Conservation (phyloP, 208 protist genomes). For the Trypanosoma melophagium region DNA sequence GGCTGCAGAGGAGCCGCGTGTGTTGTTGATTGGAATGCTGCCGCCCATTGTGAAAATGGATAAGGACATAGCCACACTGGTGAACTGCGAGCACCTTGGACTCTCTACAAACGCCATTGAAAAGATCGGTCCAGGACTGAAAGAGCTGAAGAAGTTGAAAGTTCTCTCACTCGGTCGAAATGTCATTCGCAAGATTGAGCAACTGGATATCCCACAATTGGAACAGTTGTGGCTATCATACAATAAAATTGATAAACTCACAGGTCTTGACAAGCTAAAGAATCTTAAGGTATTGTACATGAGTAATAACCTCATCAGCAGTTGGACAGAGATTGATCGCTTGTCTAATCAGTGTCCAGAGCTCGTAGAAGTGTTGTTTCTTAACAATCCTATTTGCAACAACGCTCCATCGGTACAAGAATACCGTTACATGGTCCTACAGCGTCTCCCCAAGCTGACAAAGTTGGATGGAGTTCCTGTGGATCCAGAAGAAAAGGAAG, state of each 20-base stretch:
- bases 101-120: constrained; percentile 95
- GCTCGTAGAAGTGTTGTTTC: constrained; percentile 90
- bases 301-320: constrained; percentile 95
- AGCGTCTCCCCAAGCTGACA: constrained; percentile 84
- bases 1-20: constrained; percentile 74
- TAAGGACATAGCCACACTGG: constrained; percentile 83
- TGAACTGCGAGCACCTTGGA: constrained; percentile 87
- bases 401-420: constrained; percentile 70
- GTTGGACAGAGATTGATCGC: constrained; percentile 93
- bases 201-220: constrained; percentile 92
- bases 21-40: constrained; percentile 87
- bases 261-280: constrained; percentile 92
- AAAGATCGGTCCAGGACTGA: constrained; percentile 90
- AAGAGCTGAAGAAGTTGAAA: constrained; percentile 91
- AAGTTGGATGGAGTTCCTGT: constrained; percentile 88
- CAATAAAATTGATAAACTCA: constrained; percentile 95
- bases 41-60: constrained; percentile 95
- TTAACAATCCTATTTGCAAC: constrained; percentile 92
- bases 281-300: constrained; percentile 92
- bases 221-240: constrained; percentile 96
- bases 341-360: constrained; percentile 91
- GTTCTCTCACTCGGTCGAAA: constrained; percentile 94
- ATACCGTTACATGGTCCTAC: constrained; percentile 86
- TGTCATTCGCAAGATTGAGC: constrained; percentile 94
- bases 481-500: constrained; percentile 89